These are phyloP conservation scores for Umbilicus rupestris DNA, from an alignment of 164 flowering plant species.

Conservation along the genomic window DNA sequence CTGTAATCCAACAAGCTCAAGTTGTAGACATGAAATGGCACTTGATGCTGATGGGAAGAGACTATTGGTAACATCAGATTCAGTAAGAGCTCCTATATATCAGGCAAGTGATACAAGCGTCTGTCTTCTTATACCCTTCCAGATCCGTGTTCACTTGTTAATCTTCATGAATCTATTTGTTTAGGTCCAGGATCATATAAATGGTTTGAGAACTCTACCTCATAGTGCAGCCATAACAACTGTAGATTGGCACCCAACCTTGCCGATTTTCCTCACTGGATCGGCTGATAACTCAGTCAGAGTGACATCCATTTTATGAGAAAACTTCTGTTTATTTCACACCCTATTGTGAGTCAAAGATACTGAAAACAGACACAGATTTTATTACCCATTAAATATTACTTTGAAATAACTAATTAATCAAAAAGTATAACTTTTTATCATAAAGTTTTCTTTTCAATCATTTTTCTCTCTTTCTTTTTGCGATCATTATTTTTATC, in stretches of 20 bases:
- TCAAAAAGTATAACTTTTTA: too few species aligned
- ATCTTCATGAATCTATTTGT: not conserved
- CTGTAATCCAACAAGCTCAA: conserved; percentile 32
- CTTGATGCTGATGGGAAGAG: conserved; percentile 71
- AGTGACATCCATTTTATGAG: conserved; percentile 45
- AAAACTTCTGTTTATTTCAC: not conserved
- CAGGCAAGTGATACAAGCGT: conserved; percentile 31
- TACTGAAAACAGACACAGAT: too few species aligned
- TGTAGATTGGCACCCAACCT: conserved; percentile 93
- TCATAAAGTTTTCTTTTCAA: too few species aligned
- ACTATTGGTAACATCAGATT: conserved; percentile 66
- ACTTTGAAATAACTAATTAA: too few species aligned
- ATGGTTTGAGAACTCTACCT: conserved; percentile 62
- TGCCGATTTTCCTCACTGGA: conserved; percentile 81
- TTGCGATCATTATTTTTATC: too few species aligned
- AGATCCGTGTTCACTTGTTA: not conserved
- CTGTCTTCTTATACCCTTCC: not conserved
- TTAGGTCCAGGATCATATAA: conserved; percentile 50
- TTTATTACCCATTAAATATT: too few species aligned
- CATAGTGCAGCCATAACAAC: conserved; percentile 74
- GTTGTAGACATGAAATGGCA: conserved; percentile 66
- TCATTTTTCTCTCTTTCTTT: too few species aligned
- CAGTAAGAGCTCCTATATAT: conserved; percentile 80
- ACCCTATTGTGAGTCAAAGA: too few species aligned
- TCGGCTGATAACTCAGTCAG: conserved; percentile 84